A percentile compares a stretch with the other conserved stretches of the same genome.
phyloP scores from a whole-genome alignment of 345 rosid species.

The Erodium maritimum region DNA sequence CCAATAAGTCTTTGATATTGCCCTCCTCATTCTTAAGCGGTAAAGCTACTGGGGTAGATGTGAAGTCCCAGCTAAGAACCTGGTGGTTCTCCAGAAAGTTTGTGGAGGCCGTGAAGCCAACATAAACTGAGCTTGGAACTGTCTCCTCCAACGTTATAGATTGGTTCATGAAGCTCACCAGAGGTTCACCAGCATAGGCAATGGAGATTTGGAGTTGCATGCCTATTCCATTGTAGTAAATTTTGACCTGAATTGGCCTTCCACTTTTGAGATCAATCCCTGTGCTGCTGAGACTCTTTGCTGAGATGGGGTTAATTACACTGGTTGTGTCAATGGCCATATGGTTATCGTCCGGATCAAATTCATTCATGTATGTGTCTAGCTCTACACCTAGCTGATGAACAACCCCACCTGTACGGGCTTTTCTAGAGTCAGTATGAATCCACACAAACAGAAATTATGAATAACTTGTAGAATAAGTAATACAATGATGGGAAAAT shows the following conservation, averaged over 20 bases:
- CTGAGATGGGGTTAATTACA: conserved; percentile 9
- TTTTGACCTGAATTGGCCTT: conserved; percentile 13
- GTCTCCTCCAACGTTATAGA: conserved; percentile 16
- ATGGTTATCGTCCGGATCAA: conserved; percentile 27
- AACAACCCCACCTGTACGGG: conserved; percentile 15
- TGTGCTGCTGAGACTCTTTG: conserved; percentile 14
- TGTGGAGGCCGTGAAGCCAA: conserved; percentile 29
- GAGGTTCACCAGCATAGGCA: conserved; percentile 22
- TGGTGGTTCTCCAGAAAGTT: conserved; percentile 18
- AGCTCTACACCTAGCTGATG: conserved; percentile 26
- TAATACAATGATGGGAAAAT: too few relatives aligned
- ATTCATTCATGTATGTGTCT: conserved; percentile 32
- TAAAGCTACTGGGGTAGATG: conserved; percentile 4
- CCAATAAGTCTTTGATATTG: conserved; percentile 2
- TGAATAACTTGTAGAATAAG: too few relatives aligned
- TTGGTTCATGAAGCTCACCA: conserved; percentile 19
- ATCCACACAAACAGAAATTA: too few relatives aligned
- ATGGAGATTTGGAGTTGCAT: conserved; percentile 9
- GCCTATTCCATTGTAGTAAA: conserved; percentile 14
- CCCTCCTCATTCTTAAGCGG: conserved; percentile 1
- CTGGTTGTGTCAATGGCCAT: conserved; percentile 21
- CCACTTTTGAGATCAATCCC: conserved; percentile 33
- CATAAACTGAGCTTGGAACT: conserved; percentile 18
- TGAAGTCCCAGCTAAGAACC: conserved; percentile 17
- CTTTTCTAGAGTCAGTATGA: background rate